A percentile compares a stretch with the other conserved stretches of the same genome.
Conservation (phyloP, 2,329 filamentous ascomycete species). For the Rutstroemia sp. region DNA sequence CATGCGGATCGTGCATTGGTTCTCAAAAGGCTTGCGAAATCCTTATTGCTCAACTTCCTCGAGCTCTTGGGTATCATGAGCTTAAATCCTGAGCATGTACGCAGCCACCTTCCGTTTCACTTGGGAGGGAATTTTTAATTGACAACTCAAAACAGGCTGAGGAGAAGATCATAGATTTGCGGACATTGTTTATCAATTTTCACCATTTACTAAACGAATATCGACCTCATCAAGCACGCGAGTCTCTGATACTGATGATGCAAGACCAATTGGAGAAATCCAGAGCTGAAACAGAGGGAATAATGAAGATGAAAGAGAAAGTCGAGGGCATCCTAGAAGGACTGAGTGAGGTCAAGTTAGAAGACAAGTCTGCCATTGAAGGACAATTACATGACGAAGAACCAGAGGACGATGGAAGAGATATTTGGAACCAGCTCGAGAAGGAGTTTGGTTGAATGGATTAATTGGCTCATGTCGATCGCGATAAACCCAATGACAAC, state of each 20-base stretch:
- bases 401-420: constrained; percentile 20
- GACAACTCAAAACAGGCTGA: constrained; percentile 41
- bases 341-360: constrained; percentile 44
- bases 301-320: constrained; percentile 60
- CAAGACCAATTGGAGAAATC: constrained; percentile 72
- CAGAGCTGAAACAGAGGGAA: constrained; percentile 63
- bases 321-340: constrained; percentile 67
- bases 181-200: constrained; percentile 81
- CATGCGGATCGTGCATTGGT: constrained; percentile 58
- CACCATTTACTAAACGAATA: constrained; percentile 94
- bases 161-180: constrained; percentile 69
- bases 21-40: constrained; percentile 74
- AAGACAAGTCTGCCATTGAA: constrained; percentile 6
- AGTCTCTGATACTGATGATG: constrained; percentile 82
- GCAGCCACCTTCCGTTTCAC: constrained; percentile 8
- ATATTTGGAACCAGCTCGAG: constrained; percentile 38
- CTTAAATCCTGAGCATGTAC: constrained; percentile 51
- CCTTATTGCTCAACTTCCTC: constrained; percentile 79
- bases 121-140: background rate
- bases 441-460: constrained; percentile 30
- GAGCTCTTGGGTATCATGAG: constrained; percentile 70
- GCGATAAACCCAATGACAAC: background rate
- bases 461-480: background rate
- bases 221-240: constrained; percentile 83
- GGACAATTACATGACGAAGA: constrained; percentile 13